These are phyloP conservation scores for Leccinum olivaceopallidum DNA, from an alignment of 768 basidiomycete species.

Conservation along the genomic window DNA sequence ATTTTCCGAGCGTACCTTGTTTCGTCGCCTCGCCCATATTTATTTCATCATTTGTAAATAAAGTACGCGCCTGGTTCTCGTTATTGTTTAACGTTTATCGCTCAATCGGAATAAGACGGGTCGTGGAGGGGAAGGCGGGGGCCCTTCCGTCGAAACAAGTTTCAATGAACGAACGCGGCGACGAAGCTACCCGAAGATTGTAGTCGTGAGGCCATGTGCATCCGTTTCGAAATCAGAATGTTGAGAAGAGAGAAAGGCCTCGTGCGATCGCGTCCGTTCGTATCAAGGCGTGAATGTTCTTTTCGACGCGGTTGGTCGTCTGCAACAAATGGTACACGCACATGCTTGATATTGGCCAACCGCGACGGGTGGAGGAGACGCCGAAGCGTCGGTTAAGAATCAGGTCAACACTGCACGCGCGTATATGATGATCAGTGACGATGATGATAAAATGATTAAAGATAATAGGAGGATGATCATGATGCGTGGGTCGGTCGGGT, in stretches of 20 bases:
- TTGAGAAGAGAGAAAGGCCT: not conserved
- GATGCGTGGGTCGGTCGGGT: not conserved
- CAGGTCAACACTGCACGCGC: not conserved
- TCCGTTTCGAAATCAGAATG: not conserved
- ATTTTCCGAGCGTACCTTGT: not conserved
- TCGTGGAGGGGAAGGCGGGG: not conserved
- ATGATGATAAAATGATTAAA: not conserved
- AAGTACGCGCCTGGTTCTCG: not conserved
- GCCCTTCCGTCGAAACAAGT: constrained; percentile 6
- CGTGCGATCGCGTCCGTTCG: not conserved
- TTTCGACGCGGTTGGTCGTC: not conserved
- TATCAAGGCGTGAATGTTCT: not conserved
- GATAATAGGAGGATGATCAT: not conserved
- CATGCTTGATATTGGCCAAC: not conserved
- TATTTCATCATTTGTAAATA: not conserved
- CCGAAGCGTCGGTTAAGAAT: not conserved
- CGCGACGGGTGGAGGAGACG: not conserved
- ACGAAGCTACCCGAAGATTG: not conserved
- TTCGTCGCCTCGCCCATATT: not conserved
- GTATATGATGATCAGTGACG: not conserved
- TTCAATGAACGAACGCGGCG: constrained; percentile 1
- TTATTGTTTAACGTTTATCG: not conserved
- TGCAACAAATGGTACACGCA: not conserved
- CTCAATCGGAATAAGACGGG: constrained; percentile 14
- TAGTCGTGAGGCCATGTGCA: not conserved